Percentiles rank a stretch among this genome's conserved stretches.
These are phyloP conservation scores for Annona cherimola DNA, from an alignment of 164 flowering plant species.

Conservation along the genomic window DNA sequence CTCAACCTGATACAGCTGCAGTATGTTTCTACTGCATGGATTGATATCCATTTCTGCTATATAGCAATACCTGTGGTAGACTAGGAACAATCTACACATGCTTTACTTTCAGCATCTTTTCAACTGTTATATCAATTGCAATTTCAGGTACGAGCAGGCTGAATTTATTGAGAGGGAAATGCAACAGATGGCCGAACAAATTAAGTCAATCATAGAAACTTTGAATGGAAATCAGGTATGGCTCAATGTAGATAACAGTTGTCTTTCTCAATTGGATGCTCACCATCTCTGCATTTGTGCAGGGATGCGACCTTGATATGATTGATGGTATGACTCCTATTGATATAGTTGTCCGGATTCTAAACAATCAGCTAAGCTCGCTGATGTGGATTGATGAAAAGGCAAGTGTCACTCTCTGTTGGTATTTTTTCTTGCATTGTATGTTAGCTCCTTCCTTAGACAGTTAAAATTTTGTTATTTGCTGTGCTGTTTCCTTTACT, in stretches of 20 bases:
- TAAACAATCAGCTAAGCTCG: constrained; percentile 91
- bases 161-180: constrained; percentile 82
- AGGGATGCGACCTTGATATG: constrained; percentile 86
- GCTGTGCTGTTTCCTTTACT: too few species aligned
- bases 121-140: constrained; percentile 4
- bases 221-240: constrained; percentile 73
- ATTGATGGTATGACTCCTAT: constrained; percentile 73
- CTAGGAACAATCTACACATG: too few species aligned
- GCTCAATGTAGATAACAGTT: not conserved
- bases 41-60: too few species aligned
- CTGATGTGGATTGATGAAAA: constrained; percentile 98
- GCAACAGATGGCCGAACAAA: constrained; percentile 89
- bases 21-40: too few species aligned
- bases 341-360: constrained; percentile 75
- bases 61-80: too few species aligned
- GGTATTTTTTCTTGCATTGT: not conserved
- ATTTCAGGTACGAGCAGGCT: constrained; percentile 91
- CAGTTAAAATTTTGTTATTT: too few species aligned
- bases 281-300: constrained; percentile 1
- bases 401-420: constrained; percentile 33
- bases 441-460: too few species aligned
- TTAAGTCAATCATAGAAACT: constrained; percentile 81
- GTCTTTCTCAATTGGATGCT: not conserved
- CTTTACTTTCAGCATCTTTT: not conserved
- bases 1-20: too few species aligned